Evolutionary conservation across 257 asterid genomes (phyloP), one percentile per base, ranked within the genome.

Genomic region (Nicotiana attenuata): DNA sequence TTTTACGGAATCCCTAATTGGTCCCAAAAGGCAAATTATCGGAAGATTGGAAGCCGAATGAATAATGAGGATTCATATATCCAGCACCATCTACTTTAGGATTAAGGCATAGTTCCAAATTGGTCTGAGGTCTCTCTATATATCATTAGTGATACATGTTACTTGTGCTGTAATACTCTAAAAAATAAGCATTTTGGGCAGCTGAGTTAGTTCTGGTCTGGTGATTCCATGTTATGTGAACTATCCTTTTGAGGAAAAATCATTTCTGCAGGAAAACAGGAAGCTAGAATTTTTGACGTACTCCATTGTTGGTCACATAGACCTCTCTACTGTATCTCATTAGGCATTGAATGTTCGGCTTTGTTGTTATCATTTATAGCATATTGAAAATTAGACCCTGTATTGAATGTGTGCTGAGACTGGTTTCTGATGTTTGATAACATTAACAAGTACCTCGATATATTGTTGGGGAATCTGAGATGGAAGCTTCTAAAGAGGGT

Each of bases 401-500:
- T 45, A 71, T 24, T 71, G 20, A 14, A 50, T 75, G 38, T 50
- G 24, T 75, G 61, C 80, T 75, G 80, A 50, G 80, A 26, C 63
- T 50, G 41, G 45, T 80, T 85, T 82, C 50, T 80, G 80, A 14
- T 84, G 78, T 84, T 85, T 90, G 91, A 76, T 85, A 86, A n/a
- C n/a, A n/a, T n/a, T n/a, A n/a, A 77, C 53, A 83, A 95, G 99
- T 90, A 75, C 97, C 97, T 84, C 89, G 55, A 67, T 85, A 88
- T 76, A 84, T 88, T 63, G 86, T 93, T 85, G 94, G 95, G 78
- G 88, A 92, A 88, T 82, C 95, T 52, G 96, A 93, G 90, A 82
- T 76, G 83, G 94, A 92, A 83, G 94, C 92, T 59, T 83, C 95
- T 61, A 85, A 91, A 86, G 96, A 90, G 84, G 98, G 97, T 77